These are phyloP conservation scores for Aureobasidium zeae DNA, from an alignment of 2,329 filamentous ascomycete genomes.

Conservation along the genomic window DNA sequence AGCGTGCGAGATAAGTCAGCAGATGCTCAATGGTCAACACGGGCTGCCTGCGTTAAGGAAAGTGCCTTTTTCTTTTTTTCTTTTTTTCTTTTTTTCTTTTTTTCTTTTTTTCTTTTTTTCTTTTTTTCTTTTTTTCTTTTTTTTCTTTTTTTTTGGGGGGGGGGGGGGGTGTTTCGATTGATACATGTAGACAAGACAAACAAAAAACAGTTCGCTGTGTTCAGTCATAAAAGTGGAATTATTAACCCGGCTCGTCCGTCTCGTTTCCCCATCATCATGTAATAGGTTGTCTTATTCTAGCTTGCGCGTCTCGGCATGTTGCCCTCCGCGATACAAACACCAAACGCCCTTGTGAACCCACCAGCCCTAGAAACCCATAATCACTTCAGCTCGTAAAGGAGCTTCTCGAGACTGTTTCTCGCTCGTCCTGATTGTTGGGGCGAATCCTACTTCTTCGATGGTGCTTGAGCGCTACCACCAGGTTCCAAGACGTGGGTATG, in stretches of 20 bases:
- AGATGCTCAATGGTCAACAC: neutral
- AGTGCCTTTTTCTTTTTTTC: neutral
- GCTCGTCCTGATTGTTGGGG: neutral
- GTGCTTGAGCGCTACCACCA: constrained; percentile 32
- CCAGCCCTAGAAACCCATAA: neutral
- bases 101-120: neutral
- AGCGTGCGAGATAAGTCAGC: neutral
- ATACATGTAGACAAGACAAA: neutral
- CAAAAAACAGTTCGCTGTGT: neutral
- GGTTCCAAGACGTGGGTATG: constrained; percentile 83
- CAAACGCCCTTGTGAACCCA: constrained; percentile 1
- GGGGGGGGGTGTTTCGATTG: no score
- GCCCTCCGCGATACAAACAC: neutral
- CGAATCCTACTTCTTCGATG: constrained; percentile 10
- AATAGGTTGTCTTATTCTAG: neutral
- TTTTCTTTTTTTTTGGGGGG: no score
- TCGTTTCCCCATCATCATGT: constrained; percentile 7
- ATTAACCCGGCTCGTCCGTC: constrained; percentile 5
- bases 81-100: neutral
- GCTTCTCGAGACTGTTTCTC: neutral
- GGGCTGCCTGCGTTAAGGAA: no score
- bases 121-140: no score
- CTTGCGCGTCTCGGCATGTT: constrained; percentile 6
- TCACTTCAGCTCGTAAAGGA: neutral
- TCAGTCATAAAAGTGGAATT: neutral